Evolutionary conservation across 768 basidiomycete species (phyloP).

Genomic region (Lactarius hengduanensis): DNA sequence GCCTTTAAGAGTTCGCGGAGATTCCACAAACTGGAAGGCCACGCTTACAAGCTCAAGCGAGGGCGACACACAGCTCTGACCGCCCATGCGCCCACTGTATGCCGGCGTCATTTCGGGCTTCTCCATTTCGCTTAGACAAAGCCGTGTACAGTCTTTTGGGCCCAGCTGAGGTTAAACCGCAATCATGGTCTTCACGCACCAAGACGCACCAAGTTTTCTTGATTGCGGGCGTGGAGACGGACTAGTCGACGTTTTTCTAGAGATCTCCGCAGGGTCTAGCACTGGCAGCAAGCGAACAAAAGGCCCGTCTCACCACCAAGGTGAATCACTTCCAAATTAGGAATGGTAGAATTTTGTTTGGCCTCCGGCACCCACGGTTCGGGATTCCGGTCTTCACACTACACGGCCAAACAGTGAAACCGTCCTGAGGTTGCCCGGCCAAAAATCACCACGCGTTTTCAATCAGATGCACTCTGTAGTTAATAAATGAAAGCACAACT

Average conservation of each 20-base stretch:
- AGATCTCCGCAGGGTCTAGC: not conserved
- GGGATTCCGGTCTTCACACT: too few species aligned
- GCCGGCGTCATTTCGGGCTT: not conserved
- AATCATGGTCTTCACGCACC: not conserved
- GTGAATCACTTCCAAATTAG: too few species aligned
- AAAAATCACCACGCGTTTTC: too few species aligned
- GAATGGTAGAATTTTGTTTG: too few species aligned
- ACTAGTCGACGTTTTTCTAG: not conserved
- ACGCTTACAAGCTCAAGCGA: too few species aligned
- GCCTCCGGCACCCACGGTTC: too few species aligned
- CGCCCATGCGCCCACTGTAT: not conserved
- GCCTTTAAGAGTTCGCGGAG: not conserved
- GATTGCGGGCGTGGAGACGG: not conserved
- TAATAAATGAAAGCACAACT: too few species aligned
- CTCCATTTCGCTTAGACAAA: not conserved
- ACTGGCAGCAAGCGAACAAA: not conserved
- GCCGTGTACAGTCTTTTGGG: not conserved
- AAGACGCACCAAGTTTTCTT: not conserved
- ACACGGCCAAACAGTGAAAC: too few species aligned
- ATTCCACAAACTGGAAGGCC: too few species aligned
- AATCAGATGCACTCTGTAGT: too few species aligned
- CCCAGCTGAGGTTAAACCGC: not conserved
- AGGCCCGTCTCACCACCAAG: too few species aligned
- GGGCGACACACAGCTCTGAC: not conserved
- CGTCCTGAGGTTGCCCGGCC: too few species aligned